Percentiles rank a stretch among this genome's conserved stretches.
Conservation (phyloP, 2,329 filamentous ascomycete genomes). For the Cytospora chrysosperma region DNA sequence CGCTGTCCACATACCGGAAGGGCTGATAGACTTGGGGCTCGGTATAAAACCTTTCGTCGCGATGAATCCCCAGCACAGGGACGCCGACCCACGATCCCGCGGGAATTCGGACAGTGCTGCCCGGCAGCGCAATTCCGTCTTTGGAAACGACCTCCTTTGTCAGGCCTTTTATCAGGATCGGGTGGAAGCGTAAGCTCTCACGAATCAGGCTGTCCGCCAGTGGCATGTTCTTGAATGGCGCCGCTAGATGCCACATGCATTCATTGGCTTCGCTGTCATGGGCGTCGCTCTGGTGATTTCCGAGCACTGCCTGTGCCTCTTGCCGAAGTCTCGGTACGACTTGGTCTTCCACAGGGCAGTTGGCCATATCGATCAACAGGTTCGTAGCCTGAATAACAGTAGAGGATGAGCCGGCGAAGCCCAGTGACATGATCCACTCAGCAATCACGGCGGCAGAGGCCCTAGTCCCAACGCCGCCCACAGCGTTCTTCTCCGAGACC, state of each 20-base stretch:
- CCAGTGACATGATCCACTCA: constrained; percentile 1
- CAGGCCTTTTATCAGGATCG: background rate
- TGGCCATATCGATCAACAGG: background rate
- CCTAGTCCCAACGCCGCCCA: background rate
- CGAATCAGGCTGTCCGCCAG: constrained; percentile 1
- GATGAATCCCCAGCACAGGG: constrained; percentile 1
- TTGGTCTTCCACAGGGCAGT: constrained; percentile 2
- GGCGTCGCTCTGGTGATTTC: background rate
- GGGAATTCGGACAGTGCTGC: background rate
- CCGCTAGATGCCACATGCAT: background rate
- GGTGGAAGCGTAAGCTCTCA: constrained; percentile 4
- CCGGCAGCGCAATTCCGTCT: background rate
- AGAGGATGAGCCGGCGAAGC: background rate
- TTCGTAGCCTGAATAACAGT: background rate
- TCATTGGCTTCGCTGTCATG: background rate
- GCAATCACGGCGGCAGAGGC: constrained; percentile 1
- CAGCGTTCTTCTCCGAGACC: background rate
- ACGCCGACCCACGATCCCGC: constrained; percentile 3
- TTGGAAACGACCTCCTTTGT: background rate
- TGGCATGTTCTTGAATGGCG: background rate
- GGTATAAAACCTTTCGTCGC: constrained; percentile 1
- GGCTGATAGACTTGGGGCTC: background rate
- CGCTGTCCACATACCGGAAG: background rate
- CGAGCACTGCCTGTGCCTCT: background rate
- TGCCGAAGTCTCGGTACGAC: background rate